Base-by-base conservation (phyloP, 1,139 yeast species). In the Kluyveromyces marxianus region DNA sequence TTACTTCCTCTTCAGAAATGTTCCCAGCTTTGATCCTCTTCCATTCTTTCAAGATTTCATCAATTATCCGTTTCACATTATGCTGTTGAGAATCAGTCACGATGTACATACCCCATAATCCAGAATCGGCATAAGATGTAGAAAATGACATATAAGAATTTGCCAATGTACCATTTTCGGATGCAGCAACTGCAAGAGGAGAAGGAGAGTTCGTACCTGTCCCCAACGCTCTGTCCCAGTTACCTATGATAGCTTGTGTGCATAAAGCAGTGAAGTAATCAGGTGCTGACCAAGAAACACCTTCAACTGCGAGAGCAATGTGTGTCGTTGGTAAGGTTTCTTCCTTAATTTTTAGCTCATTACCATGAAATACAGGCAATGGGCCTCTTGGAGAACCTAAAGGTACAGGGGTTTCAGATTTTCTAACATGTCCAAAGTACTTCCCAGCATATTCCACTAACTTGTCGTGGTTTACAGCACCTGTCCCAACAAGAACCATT, bases 401-500 rank as follows among this genome's bases (percentile, higher is more conserved):
- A 28, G 84, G 81, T 39, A 79, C 74, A 2, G 77, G 76, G 25
- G 48, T 39, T 6, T 52, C 55, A 27, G 94, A 81, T 45, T 79
- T 70, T 39, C 84, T 79, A 47, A 92, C 79, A 56, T 79, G 80
- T 41, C 92, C 88, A 62, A 92, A 92, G 60, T 78, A 77, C 64
- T 79, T 72, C 56, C 82, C 75, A 3, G 96, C 97, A 49, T 81
- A 74, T 52, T 74, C 63, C 24, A 90, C 96, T 50, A 92, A 77
- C 52, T 82, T 80, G 10, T 84, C 84, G 67, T 92, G 99, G 57
- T 88, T 79, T 25, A 92, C 92, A 47, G 94, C 83, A 29, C 99
- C 99, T 1, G 95, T 88, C 33, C 97, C 97, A 39, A 90, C 95
- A 26, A 94, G 74, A 2, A 94, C 98, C 98, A 92, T 92, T 60